Percentiles rank a stretch among this genome's conserved stretches.
These are phyloP conservation scores for Alternaria sp. DNA, from an alignment of 2,329 filamentous ascomycete genomes.

Conservation along the genomic window DNA sequence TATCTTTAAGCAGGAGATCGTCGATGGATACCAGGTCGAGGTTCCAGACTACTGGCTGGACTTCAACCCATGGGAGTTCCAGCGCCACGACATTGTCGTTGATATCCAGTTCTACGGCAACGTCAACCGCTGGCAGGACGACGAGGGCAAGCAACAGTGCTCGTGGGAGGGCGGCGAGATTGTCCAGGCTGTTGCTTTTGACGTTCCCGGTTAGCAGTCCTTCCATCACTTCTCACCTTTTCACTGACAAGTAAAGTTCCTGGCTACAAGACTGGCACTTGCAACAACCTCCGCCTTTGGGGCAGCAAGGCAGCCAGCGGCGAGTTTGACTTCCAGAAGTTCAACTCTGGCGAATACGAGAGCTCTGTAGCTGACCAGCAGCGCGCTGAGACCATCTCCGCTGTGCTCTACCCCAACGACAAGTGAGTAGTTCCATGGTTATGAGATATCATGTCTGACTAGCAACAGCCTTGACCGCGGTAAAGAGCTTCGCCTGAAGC, in stretches of 20 bases:
- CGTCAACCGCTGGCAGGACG: constrained; percentile 74
- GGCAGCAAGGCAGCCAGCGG: constrained; percentile 96
- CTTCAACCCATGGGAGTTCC: constrained; percentile 99
- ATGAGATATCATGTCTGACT: constrained; percentile 15
- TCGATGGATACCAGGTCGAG: constrained; percentile 97
- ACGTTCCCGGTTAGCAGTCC: constrained; percentile 64
- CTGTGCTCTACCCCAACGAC: constrained; percentile 96
- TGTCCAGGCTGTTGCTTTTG: constrained; percentile 90
- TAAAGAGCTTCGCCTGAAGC: constrained; percentile 96
- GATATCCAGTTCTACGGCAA: constrained; percentile 96
- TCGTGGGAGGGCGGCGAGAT: constrained; percentile 93
- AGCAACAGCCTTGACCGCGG: constrained; percentile 74
- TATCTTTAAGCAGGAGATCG: constrained; percentile 99
- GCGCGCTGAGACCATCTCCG: constrained; percentile 97
- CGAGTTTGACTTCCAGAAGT: constrained; percentile 99
- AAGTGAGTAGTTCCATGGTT: constrained; percentile 57
- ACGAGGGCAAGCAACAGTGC: constrained; percentile 74
- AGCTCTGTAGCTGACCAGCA: constrained; percentile 98
- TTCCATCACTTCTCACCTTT: no score
- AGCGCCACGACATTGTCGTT: constrained; percentile 91
- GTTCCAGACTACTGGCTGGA: constrained; percentile 99
- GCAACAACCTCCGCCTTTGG: constrained; percentile 97
- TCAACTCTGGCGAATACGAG: constrained; percentile 98
- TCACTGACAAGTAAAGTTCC: constrained; percentile 68
- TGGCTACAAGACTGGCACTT: constrained; percentile 86